phyloP scores from a whole-genome alignment of 345 rosid species.

The Trapa incisa region DNA sequence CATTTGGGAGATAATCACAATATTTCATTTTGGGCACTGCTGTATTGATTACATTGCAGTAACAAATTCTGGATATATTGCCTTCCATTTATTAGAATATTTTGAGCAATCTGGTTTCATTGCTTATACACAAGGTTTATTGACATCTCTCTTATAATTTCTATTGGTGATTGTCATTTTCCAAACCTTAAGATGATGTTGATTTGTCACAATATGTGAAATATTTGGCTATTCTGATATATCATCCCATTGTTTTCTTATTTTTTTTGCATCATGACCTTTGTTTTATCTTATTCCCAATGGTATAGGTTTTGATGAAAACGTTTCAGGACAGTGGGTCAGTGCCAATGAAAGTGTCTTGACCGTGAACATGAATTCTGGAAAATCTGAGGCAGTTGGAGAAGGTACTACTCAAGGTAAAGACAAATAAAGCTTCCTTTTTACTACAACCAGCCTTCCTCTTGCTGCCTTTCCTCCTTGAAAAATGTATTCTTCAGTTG shows the following conservation, averaged over 20 bases:
- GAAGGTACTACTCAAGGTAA: slow-evolving; percentile 63
- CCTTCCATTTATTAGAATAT: background rate
- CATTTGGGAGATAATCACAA: background rate
- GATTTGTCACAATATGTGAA: background rate
- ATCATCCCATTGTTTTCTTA: background rate
- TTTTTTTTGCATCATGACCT: background rate
- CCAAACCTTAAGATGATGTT: background rate
- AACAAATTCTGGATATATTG: background rate
- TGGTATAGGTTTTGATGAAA: slow-evolving; percentile 36
- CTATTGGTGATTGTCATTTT: slow-evolving; percentile 1
- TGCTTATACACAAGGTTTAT: background rate
- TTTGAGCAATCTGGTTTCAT: background rate
- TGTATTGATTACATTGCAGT: background rate
- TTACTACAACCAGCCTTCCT: background rate
- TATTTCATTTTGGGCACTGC: background rate
- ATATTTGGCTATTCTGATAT: background rate
- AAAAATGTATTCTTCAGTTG: background rate
- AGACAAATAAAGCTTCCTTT: slow-evolving; percentile 5
- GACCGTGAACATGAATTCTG: slow-evolving; percentile 39
- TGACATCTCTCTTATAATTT: background rate
- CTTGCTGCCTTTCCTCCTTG: background rate
- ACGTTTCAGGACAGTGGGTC: slow-evolving; percentile 54
- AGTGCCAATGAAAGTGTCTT: slow-evolving; percentile 55
- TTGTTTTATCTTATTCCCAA: slow-evolving; percentile 1
- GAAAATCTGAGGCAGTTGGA: slow-evolving; percentile 59